These are phyloP conservation scores for Daldinia eschscholtzii DNA, from an alignment of 2,329 filamentous ascomycete genomes.

Conservation along the genomic window DNA sequence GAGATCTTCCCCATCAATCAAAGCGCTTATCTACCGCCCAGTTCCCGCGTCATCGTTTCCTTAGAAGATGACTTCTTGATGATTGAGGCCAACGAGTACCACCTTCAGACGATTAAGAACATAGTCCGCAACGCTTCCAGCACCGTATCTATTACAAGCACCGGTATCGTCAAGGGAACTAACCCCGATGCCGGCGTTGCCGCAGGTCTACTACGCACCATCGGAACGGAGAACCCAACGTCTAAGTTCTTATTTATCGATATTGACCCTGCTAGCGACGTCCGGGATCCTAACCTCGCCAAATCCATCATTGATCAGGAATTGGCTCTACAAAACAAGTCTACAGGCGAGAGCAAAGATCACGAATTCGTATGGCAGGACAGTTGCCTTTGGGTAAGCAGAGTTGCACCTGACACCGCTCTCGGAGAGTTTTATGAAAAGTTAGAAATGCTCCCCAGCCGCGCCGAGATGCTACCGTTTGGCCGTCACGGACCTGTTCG, in stretches of 20 bases:
- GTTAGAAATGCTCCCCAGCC: neutral
- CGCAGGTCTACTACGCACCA: slow-evolving; percentile 45
- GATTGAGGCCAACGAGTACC: slow-evolving; percentile 16
- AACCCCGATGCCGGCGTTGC: slow-evolving; percentile 45
- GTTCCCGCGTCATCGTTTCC: slow-evolving; percentile 8
- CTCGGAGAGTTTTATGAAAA: slow-evolving; percentile 37
- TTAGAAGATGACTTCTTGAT: slow-evolving; percentile 10
- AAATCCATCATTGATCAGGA: slow-evolving; percentile 38
- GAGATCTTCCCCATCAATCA: slow-evolving; percentile 1
- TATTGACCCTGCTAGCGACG: slow-evolving; percentile 36
- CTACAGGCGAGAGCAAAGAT: slow-evolving; percentile 37
- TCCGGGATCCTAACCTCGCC: slow-evolving; percentile 28
- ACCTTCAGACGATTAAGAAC: slow-evolving; percentile 14
- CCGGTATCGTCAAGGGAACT: slow-evolving; percentile 42
- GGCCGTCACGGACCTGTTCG: slow-evolving; percentile 43
- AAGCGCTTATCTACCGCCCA: slow-evolving; percentile 1
- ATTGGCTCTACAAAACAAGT: slow-evolving; percentile 18
- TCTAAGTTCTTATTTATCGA: slow-evolving; percentile 44
- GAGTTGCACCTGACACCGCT: slow-evolving; percentile 44
- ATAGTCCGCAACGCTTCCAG: slow-evolving; percentile 33
- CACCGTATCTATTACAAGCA: slow-evolving; percentile 38
- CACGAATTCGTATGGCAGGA: slow-evolving; percentile 50
- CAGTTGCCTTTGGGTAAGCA: slow-evolving; percentile 50
- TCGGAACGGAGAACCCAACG: slow-evolving; percentile 48
- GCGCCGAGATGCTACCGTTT: slow-evolving; percentile 20